Evolutionary conservation across 495 filamentous ascomycete genomes (phyloP).

Genomic region (Lineolata rhizophorae): DNA sequence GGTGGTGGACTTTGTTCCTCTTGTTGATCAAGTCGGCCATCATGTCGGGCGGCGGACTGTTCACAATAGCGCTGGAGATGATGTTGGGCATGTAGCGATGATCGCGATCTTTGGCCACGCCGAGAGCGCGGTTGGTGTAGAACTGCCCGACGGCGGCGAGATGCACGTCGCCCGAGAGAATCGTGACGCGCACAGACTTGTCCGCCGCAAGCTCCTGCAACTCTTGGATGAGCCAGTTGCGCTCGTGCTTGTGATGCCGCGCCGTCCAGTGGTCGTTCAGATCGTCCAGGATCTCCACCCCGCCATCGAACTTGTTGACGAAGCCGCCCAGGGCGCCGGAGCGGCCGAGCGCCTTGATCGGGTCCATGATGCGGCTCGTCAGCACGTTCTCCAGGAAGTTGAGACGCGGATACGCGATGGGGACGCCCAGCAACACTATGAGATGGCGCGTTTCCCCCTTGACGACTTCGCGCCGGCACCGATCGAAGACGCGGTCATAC

Average conservation of each 20-base stretch:
- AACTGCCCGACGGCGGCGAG: constrained; percentile 84
- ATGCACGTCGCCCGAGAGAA: constrained; percentile 80
- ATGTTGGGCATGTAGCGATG: constrained; percentile 86
- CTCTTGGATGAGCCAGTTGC: constrained; percentile 68
- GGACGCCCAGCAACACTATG: constrained; percentile 50
- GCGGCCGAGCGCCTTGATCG: constrained; percentile 71
- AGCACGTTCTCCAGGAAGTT: constrained; percentile 52
- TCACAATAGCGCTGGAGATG: constrained; percentile 79
- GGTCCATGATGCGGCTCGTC: constrained; percentile 65
- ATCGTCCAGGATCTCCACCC: constrained; percentile 83
- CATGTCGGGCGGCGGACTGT: constrained; percentile 71
- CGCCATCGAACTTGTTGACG: constrained; percentile 76
- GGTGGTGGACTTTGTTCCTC: constrained; percentile 81
- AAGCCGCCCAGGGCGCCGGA: constrained; percentile 60
- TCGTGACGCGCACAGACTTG: constrained; percentile 79
- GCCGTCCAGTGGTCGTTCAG: constrained; percentile 94
- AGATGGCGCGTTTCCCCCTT: constrained; percentile 74
- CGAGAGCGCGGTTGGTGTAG: constrained; percentile 66
- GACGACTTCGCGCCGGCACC: constrained; percentile 57
- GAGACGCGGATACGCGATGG: constrained; percentile 82
- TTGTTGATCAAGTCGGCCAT: constrained; percentile 84
- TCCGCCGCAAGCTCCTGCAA: constrained; percentile 78
- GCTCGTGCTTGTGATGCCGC: constrained; percentile 74
- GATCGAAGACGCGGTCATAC: constrained; percentile 66
- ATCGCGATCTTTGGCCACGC: constrained; percentile 61